Conservation (phyloP, 2,329 filamentous ascomycete genomes). For the Xylariaceae sp. region DNA sequence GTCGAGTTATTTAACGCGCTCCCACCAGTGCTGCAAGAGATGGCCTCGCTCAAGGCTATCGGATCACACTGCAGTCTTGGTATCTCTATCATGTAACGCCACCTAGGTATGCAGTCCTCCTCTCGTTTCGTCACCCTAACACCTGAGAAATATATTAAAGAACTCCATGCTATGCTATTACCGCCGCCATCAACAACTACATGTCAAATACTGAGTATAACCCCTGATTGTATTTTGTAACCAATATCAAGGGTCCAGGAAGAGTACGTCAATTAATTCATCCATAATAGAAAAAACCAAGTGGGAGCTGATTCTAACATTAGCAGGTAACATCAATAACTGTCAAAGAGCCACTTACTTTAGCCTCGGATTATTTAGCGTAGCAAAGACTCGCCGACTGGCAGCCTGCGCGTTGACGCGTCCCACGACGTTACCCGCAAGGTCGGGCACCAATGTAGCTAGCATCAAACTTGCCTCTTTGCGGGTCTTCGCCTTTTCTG, state of each 20-base stretch:
- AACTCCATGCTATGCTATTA: slow-evolving; percentile 31
- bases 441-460: slow-evolving; percentile 85
- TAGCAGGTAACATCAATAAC: slow-evolving; percentile 12
- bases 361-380: slow-evolving; percentile 86
- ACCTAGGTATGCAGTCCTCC: slow-evolving; percentile 18
- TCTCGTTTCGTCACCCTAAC: neutral
- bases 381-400: slow-evolving; percentile 85
- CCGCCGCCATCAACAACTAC: slow-evolving; percentile 11
- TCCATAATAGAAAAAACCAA: slow-evolving; percentile 74
- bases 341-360: slow-evolving; percentile 67
- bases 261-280: slow-evolving; percentile 70
- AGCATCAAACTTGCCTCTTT: slow-evolving; percentile 90
- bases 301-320: slow-evolving; percentile 61
- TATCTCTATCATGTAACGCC: slow-evolving; percentile 22
- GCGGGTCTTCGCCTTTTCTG: slow-evolving; percentile 79
- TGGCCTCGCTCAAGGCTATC: neutral
- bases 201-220: slow-evolving; percentile 1
- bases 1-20: no score
- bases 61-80: slow-evolving; percentile 12
- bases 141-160: neutral
- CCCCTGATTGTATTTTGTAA: neutral
- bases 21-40: slow-evolving; percentile 2
- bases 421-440: slow-evolving; percentile 92
- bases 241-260: slow-evolving; percentile 50
- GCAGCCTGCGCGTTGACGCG: slow-evolving; percentile 89